Conservation (phyloP, 495 filamentous ascomycete species). For the Podospora fimiseda region DNA sequence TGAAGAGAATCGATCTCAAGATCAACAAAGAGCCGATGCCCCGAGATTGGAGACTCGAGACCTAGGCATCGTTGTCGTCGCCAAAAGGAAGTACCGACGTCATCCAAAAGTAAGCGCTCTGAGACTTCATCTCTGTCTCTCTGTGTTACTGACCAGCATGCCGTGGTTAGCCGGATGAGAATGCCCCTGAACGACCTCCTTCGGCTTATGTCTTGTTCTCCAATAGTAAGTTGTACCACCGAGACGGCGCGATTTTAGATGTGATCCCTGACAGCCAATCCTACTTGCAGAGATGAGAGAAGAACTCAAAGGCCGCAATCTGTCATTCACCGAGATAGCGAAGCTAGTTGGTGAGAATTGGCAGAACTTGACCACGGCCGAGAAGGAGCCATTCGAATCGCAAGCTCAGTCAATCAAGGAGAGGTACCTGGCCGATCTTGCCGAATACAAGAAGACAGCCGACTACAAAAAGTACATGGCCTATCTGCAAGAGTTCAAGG, state of each 20-base stretch:
- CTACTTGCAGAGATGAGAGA: conserved; percentile 71
- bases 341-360: conserved; percentile 75
- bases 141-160: too few relatives aligned
- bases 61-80: conserved; percentile 18
- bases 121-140: too few relatives aligned
- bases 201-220: conserved; percentile 82
- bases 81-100: conserved; percentile 69
- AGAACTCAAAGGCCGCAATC: conserved; percentile 60
- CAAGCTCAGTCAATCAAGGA: conserved; percentile 65
- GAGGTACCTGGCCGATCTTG: conserved; percentile 58
- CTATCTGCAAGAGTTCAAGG: conserved; percentile 70
- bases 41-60: conserved; percentile 32
- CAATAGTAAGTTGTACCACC: conserved; percentile 52
- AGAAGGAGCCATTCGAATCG: conserved; percentile 64
- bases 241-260: not conserved
- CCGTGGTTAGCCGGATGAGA: conserved; percentile 55
- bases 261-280: too few relatives aligned
- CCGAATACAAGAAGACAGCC: conserved; percentile 66
- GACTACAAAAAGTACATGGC: conserved; percentile 53
- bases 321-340: conserved; percentile 76
- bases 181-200: conserved; percentile 69
- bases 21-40: conserved; percentile 26
- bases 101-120: conserved; percentile 61
- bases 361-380: conserved; percentile 58
- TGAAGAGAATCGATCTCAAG: conserved; percentile 30